Percentiles rank a stretch among this genome's conserved stretches.
phyloP scores from a whole-genome alignment of 108 stramenopile species.

The Cylindrotheca closterium region DNA sequence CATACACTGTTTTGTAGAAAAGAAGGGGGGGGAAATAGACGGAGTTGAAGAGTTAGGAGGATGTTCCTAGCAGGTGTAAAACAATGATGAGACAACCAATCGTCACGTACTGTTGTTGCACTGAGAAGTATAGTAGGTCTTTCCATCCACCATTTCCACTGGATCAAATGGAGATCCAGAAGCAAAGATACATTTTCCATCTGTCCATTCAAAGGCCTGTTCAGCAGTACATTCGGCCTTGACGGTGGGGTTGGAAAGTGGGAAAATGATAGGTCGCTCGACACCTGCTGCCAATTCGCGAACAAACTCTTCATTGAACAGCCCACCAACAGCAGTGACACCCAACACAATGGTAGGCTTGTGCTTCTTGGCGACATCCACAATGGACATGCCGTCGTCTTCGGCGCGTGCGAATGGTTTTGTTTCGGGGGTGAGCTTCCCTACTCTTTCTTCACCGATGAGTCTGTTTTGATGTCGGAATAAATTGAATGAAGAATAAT shows the following conservation, averaged over 20 bases:
- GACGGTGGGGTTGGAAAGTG: conserved; percentile 95
- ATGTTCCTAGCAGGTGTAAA: not conserved
- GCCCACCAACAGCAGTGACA: conserved; percentile 86
- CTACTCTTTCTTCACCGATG: conserved; percentile 62
- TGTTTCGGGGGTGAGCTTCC: conserved; percentile 63
- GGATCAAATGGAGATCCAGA: conserved; percentile 96
- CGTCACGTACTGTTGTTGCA: conserved; percentile 84
- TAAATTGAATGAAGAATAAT: not conserved
- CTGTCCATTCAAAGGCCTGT: conserved; percentile 97
- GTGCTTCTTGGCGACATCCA: conserved; percentile 72
- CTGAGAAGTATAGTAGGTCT: conserved; percentile 83
- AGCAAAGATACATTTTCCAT: conserved; percentile 92
- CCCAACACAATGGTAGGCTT: conserved; percentile 94
- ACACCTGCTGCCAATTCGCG: conserved; percentile 73
- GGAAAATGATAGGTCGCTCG: conserved; percentile 93
- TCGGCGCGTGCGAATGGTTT: conserved; percentile 61
- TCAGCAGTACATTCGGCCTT: conserved; percentile 96
- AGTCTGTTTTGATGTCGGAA: conserved; percentile 24
- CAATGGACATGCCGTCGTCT: conserved; percentile 64
- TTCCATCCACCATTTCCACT: conserved; percentile 73
- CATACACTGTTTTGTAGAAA: conserved; percentile 35
- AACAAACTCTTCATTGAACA: conserved; percentile 68
- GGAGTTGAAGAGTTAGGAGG: not conserved
- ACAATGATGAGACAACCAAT: not conserved
- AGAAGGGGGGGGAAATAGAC: not conserved